Conservation (phyloP, 2,329 filamentous ascomycete species). For the Biscogniauxia marginata region DNA sequence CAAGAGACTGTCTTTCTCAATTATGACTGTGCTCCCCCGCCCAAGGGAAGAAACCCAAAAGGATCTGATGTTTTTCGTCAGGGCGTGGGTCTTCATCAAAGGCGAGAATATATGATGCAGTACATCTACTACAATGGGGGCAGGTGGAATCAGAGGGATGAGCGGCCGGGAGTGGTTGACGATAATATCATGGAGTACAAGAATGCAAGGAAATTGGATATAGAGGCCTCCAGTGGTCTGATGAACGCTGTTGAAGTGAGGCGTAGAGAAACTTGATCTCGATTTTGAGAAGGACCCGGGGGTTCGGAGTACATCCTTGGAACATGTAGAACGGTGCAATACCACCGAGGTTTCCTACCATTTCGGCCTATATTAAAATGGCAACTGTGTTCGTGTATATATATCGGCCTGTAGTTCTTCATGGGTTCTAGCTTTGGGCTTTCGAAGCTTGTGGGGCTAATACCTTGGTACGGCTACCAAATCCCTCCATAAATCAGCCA, state of each 20-base stretch:
- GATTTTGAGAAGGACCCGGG: no score
- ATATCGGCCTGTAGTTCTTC: no score
- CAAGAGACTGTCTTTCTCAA: conserved; percentile 2
- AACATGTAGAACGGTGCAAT: no score
- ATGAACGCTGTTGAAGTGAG: neutral
- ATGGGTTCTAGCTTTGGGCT: no score
- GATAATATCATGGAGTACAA: neutral
- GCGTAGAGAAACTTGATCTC: neutral
- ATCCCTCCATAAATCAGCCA: no score
- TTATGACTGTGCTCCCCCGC: conserved; percentile 8
- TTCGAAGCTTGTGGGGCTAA: no score
- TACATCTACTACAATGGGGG: neutral
- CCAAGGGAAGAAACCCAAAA: neutral
- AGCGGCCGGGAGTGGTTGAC: neutral
- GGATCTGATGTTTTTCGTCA: neutral
- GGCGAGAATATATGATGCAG: conserved; percentile 1
- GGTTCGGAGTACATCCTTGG: neutral
- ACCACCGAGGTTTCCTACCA: no score
- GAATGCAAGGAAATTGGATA: neutral
- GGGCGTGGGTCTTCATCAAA: neutral
- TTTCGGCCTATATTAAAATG: no score
- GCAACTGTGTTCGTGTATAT: no score
- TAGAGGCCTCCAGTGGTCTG: neutral
- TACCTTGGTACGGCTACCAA: no score
- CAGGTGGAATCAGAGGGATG: conserved; percentile 1